These are phyloP conservation scores for Cadophora luteo-olivacea DNA, from an alignment of 2,329 filamentous ascomycete genomes.

Conservation along the genomic window DNA sequence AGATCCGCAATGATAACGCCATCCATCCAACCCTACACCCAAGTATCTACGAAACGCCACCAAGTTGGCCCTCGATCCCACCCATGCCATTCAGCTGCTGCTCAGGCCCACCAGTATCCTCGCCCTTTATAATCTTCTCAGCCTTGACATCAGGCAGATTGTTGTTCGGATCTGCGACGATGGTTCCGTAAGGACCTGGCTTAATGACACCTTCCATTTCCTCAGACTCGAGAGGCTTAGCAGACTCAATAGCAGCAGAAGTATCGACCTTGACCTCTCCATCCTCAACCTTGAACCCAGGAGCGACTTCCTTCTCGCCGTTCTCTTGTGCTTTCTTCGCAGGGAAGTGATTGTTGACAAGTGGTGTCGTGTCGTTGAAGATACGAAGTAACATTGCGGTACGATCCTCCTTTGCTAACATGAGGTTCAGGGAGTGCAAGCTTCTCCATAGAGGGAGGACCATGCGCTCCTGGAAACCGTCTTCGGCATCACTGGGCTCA, in stretches of 20 bases:
- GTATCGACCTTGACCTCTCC: constrained; percentile 37
- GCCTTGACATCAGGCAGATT: constrained; percentile 35
- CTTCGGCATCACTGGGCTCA: constrained; percentile 70
- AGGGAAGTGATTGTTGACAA: constrained; percentile 64
- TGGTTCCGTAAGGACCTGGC: constrained; percentile 36
- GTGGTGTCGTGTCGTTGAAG: constrained; percentile 86
- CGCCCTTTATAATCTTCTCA: constrained; percentile 36
- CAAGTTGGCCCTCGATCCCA: constrained; percentile 33
- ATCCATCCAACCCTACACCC: neutral
- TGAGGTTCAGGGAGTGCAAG: constrained; percentile 89
- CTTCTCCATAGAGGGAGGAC: constrained; percentile 94
- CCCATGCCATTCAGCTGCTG: constrained; percentile 34
- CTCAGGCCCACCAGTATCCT: constrained; percentile 33
- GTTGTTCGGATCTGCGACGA: constrained; percentile 33
- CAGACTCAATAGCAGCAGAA: constrained; percentile 33
- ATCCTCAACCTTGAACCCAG: constrained; percentile 35
- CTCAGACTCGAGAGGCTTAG: constrained; percentile 26
- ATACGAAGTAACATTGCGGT: constrained; percentile 89
- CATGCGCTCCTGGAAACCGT: constrained; percentile 76
- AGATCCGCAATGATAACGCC: neutral
- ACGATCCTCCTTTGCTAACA: constrained; percentile 97
- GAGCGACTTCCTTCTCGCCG: constrained; percentile 22
- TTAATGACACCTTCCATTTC: constrained; percentile 32
- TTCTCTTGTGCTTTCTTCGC: constrained; percentile 35
- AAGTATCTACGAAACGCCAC: constrained; percentile 29